Evolutionary conservation across 495 filamentous ascomycete species (phyloP).

Genomic region (Xylaria telfairii): DNA sequence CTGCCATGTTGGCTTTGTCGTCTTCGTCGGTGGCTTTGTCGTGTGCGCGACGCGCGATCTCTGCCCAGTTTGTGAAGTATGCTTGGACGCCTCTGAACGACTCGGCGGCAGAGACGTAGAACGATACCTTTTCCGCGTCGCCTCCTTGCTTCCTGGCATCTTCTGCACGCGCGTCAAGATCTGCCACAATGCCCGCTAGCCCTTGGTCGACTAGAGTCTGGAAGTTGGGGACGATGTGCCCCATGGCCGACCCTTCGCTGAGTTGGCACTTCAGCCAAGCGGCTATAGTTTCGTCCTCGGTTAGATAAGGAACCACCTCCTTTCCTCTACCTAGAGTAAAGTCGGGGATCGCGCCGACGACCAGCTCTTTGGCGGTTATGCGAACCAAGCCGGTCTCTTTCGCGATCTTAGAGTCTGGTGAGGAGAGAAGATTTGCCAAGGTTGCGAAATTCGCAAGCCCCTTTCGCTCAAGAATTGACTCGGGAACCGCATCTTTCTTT

Average conservation of each 20-base stretch:
- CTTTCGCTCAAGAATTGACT: conserved; percentile 22
- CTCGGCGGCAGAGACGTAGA: conserved; percentile 19
- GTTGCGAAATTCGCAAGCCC: conserved; percentile 21
- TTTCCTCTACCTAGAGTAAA: conserved; percentile 27
- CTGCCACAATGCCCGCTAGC: neutral
- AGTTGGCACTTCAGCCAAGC: conserved; percentile 22
- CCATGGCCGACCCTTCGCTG: conserved; percentile 20
- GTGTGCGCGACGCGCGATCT: conserved; percentile 7
- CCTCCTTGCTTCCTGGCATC: neutral
- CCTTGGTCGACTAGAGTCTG: conserved; percentile 24
- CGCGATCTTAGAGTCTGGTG: conserved; percentile 19
- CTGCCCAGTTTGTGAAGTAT: conserved; percentile 20
- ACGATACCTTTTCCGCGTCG: conserved; percentile 1
- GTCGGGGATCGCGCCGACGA: conserved; percentile 25
- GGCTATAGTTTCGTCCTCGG: conserved; percentile 17
- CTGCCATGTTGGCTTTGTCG: conserved; percentile 20
- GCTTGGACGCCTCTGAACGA: conserved; percentile 21
- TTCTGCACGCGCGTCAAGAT: conserved; percentile 1
- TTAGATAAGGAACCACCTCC: conserved; percentile 21
- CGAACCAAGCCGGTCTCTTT: conserved; percentile 21
- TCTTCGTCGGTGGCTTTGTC: neutral
- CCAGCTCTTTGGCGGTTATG: conserved; percentile 18
- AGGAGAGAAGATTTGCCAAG: conserved; percentile 22
- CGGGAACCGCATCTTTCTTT: conserved; percentile 15
- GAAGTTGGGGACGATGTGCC: conserved; percentile 24